Percentiles rank a stretch among this genome's conserved stretches.
phyloP scores from a whole-genome alignment of 495 filamentous ascomycete genomes.

The Schizothecium vesticola region DNA sequence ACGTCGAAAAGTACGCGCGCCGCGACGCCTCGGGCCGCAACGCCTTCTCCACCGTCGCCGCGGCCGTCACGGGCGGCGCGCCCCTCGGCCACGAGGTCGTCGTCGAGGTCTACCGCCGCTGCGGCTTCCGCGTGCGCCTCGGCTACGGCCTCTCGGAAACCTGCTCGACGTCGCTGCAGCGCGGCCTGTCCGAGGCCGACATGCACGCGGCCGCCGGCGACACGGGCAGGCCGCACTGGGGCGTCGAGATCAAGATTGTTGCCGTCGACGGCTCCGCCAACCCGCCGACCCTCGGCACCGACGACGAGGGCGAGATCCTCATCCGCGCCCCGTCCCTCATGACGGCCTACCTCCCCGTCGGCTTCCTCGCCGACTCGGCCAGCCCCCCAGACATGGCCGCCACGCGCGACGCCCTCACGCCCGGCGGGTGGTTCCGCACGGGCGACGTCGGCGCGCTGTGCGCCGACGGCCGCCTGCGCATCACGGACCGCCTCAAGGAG shows the following conservation, averaged over 20 bases:
- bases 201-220: constrained; percentile 56
- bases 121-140: constrained; percentile 63
- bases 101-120: constrained; percentile 53
- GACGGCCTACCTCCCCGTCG: constrained; percentile 47
- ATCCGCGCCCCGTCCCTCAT: constrained; percentile 52
- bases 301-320: constrained; percentile 57
- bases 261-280: constrained; percentile 34
- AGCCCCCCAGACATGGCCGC: constrained; percentile 33
- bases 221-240: constrained; percentile 50
- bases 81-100: constrained; percentile 60
- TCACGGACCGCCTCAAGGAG: constrained; percentile 74
- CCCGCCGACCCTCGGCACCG: constrained; percentile 35
- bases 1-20: constrained; percentile 54
- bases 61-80: constrained; percentile 50
- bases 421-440: constrained; percentile 58
- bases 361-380: constrained; percentile 9
- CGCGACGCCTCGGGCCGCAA: constrained; percentile 41
- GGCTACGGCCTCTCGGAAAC: constrained; percentile 69
- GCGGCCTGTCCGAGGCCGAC: constrained; percentile 47
- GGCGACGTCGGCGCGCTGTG: constrained; percentile 61
- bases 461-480: constrained; percentile 56
- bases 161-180: constrained; percentile 57
- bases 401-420: constrained; percentile 55
- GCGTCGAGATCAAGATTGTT: constrained; percentile 54
- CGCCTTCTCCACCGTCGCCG: constrained; percentile 20